Base-by-base conservation (phyloP, 176 grass and related monocot species). In the Alloteropsis semialata region DNA sequence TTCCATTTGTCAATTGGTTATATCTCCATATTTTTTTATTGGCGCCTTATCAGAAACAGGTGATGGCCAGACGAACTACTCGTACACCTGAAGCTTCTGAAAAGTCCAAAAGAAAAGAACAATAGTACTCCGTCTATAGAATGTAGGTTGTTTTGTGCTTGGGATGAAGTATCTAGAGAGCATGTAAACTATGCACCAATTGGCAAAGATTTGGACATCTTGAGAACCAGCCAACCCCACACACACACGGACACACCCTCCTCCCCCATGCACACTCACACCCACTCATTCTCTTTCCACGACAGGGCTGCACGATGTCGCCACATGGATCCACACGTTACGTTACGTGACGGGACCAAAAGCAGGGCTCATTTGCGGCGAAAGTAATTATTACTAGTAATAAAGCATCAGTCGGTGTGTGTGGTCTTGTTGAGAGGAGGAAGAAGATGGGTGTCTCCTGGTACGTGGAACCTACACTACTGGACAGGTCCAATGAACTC, bases 401-500 rank as follows among this genome's bases (percentile, higher is more conserved):
- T 5, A 46, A 64, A 45, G 41, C n/a, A 46, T 18, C 30, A 50
- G 21, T 53, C 28, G 46, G 62, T 51, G 54, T 51, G 54, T 51
- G 72, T 27, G 70, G 39, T 82, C 63, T 13, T 76, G 42, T 11
- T 68, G 27, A 53, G 28, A 38, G 18, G 27, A 46, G 28, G 29
- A 72, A 27, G 5, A n/a, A n/a, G 10, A 8, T 53, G 29, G 22
- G 63, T 21, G 68, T 60, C 19, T 14, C 6, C 8, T 36, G 38
- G n/a, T n/a, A 21, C 25, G 24, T 38, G 45, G 65, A 72, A 46
- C 36, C 56, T 22, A n/a, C 17, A 12, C 22, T 8, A 8, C 0
- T 7, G 9, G 22, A 0, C n/a, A 10, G 24, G 43, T 85, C 62
- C 87, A 81, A 5, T 36, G 77, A 85, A 89, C 22, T 55, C 49